Evolutionary conservation across 2,329 filamentous ascomycete species (phyloP), one percentile per base, ranked within the genome.

Genomic region (Corinectria fuckeliana): DNA sequence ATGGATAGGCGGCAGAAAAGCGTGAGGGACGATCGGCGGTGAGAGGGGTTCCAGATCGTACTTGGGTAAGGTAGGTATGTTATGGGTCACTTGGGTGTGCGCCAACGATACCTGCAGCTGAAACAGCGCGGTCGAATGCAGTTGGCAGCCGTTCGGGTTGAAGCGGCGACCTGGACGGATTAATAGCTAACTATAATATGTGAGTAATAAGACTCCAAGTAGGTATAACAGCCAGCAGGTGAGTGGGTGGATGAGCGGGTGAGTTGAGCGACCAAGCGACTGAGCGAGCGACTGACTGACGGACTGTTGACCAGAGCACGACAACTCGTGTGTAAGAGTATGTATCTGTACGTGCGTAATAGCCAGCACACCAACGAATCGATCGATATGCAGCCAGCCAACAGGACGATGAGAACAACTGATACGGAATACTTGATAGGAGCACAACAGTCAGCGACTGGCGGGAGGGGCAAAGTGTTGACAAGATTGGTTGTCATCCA

Each of bases 31-130:
- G 67, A 69, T 69, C 67, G 65, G 67, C 67, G 67, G 67, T 69
- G 67, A 69, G 67, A n/a, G 23, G 67, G 65, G 67, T 62, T 65
- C 67, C 65, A 68, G 67, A 69, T 69, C 65, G 63, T 66, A 54
- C 44, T 65, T 56, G 48, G n/a, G n/a, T n/a, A n/a, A n/a, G n/a
- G n/a, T n/a, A n/a, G n/a, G n/a, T n/a, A n/a, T n/a, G 55, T 60
- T 56, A 63, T 68, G 61, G 67, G 59, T 65, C 66, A 58, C 57
- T 63, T 62, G 44, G 36, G 50, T 36, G 39, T 61, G 47, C 39
- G 51, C 50, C 52, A 63, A 58, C 45, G 50, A 54, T 50, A 48
- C 50, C 51, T 30, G 54, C 56, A 58, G 51, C 42, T 61, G 58
- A 52, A 66, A 61, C 55, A 45, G 34, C 34, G 60, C 54, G 42